Base-by-base conservation (phyloP, 75 land plant species). In the Selaginella moellendorffii region DNA sequence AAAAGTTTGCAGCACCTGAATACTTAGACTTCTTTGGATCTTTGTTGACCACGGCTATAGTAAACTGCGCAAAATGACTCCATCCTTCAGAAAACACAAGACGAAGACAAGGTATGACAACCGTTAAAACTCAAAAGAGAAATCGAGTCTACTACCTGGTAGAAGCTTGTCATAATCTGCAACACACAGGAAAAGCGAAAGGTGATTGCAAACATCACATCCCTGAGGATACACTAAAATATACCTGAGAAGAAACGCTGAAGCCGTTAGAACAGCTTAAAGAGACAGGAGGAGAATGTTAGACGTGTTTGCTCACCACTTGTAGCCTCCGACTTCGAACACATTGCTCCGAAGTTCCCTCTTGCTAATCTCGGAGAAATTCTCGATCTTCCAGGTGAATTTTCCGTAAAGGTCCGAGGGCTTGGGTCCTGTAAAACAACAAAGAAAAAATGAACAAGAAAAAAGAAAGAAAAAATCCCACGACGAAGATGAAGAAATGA, bases 31-130 rank as follows among this genome's bases (percentile, higher is more conserved):
- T 95, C 73, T 90, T 95, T 20, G 97, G 97, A 79, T 95, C 99
- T 73, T 86, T 95, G 74, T 95, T 95, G n/a, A 90, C 99, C 30
- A 95, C 99, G 68, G 99, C 85, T 65, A 95, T 95, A 23, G 99
- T 95, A 58, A 95, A 95, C 65, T 95, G 99, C 52, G 97, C 99
- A 80, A 95, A 95, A 78, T 95, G 99, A 68, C 97, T 95, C 99
- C 99, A 95, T 25, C 99, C 99, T 95, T 76, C 30, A 70, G 31
- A 65, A 24, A 18, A 10, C 52, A 31, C 14, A 24, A 28, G 14
- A 19, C 5, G 29, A 30, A 28, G 65, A 51, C 26, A 52, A 27
- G 29, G 2, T 29, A 2, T 63, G 1, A 24, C 18, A 27, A 24
- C 14, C 2, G 26, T 2, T 23, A 27, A 26, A 29, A 5, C 29